Evolutionary conservation across 1,139 yeast species (phyloP).

Genomic region (Taiozyma sp.): DNA sequence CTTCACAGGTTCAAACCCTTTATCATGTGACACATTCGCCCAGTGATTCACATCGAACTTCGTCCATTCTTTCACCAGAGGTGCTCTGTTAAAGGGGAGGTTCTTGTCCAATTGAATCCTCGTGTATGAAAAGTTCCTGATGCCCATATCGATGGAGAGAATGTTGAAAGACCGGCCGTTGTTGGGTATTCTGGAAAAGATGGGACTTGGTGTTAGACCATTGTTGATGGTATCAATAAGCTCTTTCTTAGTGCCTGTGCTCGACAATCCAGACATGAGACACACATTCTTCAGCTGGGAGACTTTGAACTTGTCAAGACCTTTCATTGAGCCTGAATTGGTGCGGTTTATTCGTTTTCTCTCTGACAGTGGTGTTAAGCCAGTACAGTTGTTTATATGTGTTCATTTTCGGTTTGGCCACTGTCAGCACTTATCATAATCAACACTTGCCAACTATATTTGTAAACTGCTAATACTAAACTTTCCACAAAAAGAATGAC

Average conservation of each 20-base stretch:
- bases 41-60: conserved; percentile 35
- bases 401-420: not conserved
- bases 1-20: conserved; percentile 18
- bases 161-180: conserved; percentile 20
- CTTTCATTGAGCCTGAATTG: conserved; percentile 2
- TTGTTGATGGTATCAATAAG: conserved; percentile 3
- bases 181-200: conserved; percentile 11
- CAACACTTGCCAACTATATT: no score
- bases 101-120: conserved; percentile 20
- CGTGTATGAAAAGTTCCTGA: conserved; percentile 35
- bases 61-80: conserved; percentile 36
- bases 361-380: no score
- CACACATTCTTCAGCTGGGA: conserved; percentile 15
- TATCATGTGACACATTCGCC: conserved; percentile 19
- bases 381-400: not conserved
- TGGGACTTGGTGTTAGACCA: conserved; percentile 3
- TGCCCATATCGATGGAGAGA: conserved; percentile 38
- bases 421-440: not conserved
- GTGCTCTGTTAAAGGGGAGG: conserved; percentile 22
- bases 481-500: conserved; percentile 1
- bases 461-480: not conserved
- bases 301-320: conserved; percentile 11
- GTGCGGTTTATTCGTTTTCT: not conserved
- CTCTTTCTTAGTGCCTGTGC: conserved; percentile 10
- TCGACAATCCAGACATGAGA: conserved; percentile 12